These are phyloP conservation scores for Agaricus blazei DNA, from an alignment of 768 basidiomycete species.

Conservation along the genomic window DNA sequence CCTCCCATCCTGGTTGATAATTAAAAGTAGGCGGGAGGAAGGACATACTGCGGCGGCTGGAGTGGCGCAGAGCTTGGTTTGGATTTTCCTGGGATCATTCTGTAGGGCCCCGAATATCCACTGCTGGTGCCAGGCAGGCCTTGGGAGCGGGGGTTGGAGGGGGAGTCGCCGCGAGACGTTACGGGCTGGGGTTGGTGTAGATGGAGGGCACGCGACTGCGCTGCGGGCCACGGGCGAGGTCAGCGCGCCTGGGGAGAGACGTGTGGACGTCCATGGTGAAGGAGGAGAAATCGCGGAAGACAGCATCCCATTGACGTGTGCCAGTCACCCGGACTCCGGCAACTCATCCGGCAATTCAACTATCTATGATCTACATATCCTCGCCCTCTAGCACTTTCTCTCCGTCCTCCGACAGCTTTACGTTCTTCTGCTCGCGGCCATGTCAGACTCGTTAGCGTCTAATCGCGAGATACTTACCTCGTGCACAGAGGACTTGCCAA, in stretches of 20 bases:
- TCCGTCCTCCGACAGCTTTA: slow-evolving; percentile 77
- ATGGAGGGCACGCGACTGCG: slow-evolving; percentile 15
- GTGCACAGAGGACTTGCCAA: slow-evolving; percentile 61
- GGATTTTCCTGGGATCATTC: slow-evolving; percentile 8
- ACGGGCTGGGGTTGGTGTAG: slow-evolving; percentile 23
- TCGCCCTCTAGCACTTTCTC: slow-evolving; percentile 64
- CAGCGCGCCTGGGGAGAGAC: slow-evolving; percentile 19
- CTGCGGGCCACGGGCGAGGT: background rate
- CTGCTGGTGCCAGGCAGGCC: background rate
- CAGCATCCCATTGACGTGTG: background rate
- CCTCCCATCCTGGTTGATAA: background rate
- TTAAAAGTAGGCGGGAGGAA: background rate
- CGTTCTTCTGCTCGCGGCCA: slow-evolving; percentile 48
- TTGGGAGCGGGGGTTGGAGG: background rate
- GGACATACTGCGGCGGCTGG: slow-evolving; percentile 1
- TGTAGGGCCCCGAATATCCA: slow-evolving; percentile 1
- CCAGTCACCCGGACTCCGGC: background rate
- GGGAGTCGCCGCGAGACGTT: slow-evolving; percentile 10
- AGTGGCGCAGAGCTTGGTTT: background rate
- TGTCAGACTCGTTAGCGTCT: background rate
- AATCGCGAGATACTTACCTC: slow-evolving; percentile 23
- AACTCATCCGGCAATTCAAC: slow-evolving; percentile 2
- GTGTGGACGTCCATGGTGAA: slow-evolving; percentile 34
- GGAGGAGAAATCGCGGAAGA: background rate
- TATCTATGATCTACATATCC: slow-evolving; percentile 25